Evolutionary conservation across 2,329 filamentous ascomycete species (phyloP).

Genomic region (Boeremia lycopersici): DNA sequence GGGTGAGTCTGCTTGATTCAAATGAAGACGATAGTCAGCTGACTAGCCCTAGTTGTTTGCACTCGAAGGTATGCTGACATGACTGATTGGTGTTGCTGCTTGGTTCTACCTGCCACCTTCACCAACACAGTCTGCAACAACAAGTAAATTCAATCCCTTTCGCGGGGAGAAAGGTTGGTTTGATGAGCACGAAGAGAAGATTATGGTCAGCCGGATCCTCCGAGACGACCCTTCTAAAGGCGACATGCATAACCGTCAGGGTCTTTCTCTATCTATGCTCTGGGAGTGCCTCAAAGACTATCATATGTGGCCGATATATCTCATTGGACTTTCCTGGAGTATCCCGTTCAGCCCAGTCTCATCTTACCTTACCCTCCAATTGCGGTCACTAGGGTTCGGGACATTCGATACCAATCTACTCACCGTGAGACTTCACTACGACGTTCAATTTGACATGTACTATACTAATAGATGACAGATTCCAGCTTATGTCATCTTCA

Average conservation of each 20-base stretch:
- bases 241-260: conserved; percentile 67
- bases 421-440: conserved; percentile 27
- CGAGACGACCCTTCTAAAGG: conserved; percentile 63
- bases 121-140: conserved; percentile 67
- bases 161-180: conserved; percentile 70
- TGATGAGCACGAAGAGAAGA: conserved; percentile 69
- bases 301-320: conserved; percentile 58
- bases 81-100: conserved; percentile 44
- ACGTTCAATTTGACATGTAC: background rate
- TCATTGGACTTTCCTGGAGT: conserved; percentile 43
- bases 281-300: conserved; percentile 60
- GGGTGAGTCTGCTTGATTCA: conserved; percentile 52
- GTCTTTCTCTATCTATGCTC: conserved; percentile 55
- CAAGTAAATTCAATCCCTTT: conserved; percentile 49
- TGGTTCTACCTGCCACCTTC: conserved; percentile 53
- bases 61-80: conserved; percentile 48
- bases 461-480: conserved; percentile 31
- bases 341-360: conserved; percentile 43
- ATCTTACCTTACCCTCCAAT: conserved; percentile 45
- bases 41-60: conserved; percentile 20
- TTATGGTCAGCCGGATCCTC: conserved; percentile 69
- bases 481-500: conserved; percentile 55
- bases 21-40: background rate
- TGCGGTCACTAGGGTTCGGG: conserved; percentile 42
- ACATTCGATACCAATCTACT: conserved; percentile 49